Base-by-base conservation (phyloP, 257 asterid species). In the Solanum pimpinellifolium region DNA sequence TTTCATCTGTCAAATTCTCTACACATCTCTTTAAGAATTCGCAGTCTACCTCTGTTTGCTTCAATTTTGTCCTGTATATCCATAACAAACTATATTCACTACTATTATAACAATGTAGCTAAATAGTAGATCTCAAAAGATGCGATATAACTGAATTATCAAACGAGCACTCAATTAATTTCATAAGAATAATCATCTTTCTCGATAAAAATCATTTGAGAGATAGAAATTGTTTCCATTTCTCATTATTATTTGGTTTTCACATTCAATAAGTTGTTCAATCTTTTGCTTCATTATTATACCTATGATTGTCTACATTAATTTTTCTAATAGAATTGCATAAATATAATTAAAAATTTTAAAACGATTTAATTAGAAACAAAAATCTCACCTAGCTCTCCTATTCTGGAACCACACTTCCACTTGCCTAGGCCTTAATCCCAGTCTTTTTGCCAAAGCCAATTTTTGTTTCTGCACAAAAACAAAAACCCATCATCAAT, bases 351-450 rank as follows among this genome's bases (percentile, higher is more conserved):
- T 5, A 37, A 37, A 37, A 35, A 35, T 1, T 35, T 33, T 18
- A 56, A 85, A 39, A 46, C 21, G 85, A 72, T 65, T 33, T 27
- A 16, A 9, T 6, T 25, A 46, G 29, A 25, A 14, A 65, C 29
- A 9, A 15, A 69, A 42, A 14, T 44, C 93, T 90, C 81, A 95
- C 98, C 98, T 93, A 47, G 98, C 98, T 77, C 98, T 93, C 56
- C 98, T 87, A 87, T 95, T 95, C 88, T 95, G 98, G 69, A 95
- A 95, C 98, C 98, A 95, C 39, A 95, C 98, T 90, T 95, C 98
- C 83, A 95, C 97, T 83, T 95, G 98, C 65, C 98, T 88, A 1
- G 98, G 95, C 91, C 93, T 91, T 33, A 95, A 86, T 23, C 95
- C 95, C 74, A 95, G 86, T 85, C 95, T 90, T 90, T 93, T 94